A percentile compares a stretch with the other conserved stretches of the same genome.
phyloP scores from a whole-genome alignment of 2,329 filamentous ascomycete species.

The Penicillium griseofulvum region DNA sequence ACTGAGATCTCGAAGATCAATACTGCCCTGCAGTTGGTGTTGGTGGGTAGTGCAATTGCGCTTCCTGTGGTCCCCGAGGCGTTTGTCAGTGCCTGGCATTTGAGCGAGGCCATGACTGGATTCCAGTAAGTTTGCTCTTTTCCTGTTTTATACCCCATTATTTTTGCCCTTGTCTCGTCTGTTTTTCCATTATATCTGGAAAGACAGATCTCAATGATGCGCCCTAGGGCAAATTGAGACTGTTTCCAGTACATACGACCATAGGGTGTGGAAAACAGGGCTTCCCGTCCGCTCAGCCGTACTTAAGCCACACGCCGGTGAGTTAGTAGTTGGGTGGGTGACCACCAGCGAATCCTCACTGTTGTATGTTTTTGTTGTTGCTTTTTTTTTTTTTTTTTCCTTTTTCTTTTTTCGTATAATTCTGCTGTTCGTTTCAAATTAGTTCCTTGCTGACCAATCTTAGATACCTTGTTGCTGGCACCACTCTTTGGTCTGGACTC shows the following conservation, averaged over 20 bases:
- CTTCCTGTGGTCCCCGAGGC: constrained; percentile 66
- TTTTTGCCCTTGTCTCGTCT: not conserved
- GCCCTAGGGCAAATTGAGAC: constrained; percentile 13
- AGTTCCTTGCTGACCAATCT: constrained; percentile 4
- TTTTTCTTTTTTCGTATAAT: not conserved
- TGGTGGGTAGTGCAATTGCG: constrained; percentile 81
- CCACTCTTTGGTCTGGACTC: constrained; percentile 88
- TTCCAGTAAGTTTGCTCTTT: constrained; percentile 42
- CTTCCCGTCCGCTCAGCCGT: constrained; percentile 51
- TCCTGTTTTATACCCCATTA: not conserved
- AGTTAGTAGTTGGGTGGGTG: constrained; percentile 51
- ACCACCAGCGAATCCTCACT: constrained; percentile 49
- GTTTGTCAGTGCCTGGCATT: constrained; percentile 54
- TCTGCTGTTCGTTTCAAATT: not conserved
- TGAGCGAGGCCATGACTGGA: constrained; percentile 60
- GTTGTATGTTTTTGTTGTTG: constrained; percentile 41
- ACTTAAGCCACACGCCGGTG: constrained; percentile 49
- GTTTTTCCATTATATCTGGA: not conserved
- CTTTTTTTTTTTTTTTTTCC: constrained; percentile 13
- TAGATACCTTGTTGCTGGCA: constrained; percentile 80
- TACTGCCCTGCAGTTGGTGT: constrained; percentile 82
- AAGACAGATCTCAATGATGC: not conserved
- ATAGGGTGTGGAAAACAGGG: constrained; percentile 50
- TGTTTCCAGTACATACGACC: constrained; percentile 39
- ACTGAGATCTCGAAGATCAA: constrained; percentile 64